phyloP scores from a whole-genome alignment of 116 monocot species.

The Iris pallida region DNA sequence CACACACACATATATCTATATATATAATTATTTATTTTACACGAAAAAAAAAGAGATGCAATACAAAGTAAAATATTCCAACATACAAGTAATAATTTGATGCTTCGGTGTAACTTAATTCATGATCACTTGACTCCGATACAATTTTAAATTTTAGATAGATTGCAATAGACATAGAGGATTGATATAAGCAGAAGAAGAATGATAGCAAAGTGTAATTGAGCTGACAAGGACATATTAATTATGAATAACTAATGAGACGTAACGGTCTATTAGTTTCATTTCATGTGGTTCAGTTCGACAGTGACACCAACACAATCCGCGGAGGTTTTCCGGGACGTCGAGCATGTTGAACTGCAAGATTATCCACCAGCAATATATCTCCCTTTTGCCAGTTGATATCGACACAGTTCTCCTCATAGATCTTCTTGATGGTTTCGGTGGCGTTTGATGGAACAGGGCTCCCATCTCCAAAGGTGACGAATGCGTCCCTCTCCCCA shows the following conservation, averaged over 20 bases:
- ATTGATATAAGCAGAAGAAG: too few relatives aligned
- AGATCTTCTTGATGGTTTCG: neutral
- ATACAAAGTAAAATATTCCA: neutral
- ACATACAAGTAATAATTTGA: too few relatives aligned
- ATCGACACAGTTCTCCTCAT: conserved; percentile 9
- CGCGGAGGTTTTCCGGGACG: conserved; percentile 13
- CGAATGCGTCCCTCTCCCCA: neutral
- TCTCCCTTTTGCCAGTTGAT: conserved; percentile 12
- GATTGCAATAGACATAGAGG: too few relatives aligned
- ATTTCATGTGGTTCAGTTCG: neutral
- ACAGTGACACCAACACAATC: conserved; percentile 13
- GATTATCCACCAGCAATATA: conserved; percentile 13
- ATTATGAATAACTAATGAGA: too few relatives aligned
- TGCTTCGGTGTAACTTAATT: too few relatives aligned
- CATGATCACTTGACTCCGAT: too few relatives aligned
- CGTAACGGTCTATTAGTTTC: too few relatives aligned
- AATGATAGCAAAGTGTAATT: too few relatives aligned
- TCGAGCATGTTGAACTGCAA: conserved; percentile 19
- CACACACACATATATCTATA: neutral
- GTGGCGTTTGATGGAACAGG: neutral
- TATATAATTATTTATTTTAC: too few relatives aligned
- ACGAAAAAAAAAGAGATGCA: too few relatives aligned
- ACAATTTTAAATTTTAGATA: too few relatives aligned
- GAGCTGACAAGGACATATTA: too few relatives aligned
- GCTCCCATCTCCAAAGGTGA: conserved; percentile 12